Evolutionary conservation across 1,284 basidiomycete genomes (phyloP).

Genomic region (Sporisorium graminicola): DNA sequence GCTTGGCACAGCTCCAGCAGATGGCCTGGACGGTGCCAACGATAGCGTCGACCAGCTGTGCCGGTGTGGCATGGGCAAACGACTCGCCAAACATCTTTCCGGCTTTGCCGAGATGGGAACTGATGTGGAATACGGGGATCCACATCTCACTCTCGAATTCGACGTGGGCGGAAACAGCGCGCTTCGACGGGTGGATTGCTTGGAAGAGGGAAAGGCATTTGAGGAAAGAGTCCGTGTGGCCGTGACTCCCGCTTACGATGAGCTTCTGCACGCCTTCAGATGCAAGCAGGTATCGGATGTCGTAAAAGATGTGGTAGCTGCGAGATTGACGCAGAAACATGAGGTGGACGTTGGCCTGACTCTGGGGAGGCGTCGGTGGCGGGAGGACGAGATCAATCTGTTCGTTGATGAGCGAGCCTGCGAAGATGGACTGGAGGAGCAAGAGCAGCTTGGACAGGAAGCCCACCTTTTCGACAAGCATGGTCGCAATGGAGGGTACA

Average conservation of each 20-base stretch:
- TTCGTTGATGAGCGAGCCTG: slow-evolving; percentile 40
- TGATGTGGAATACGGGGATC: slow-evolving; percentile 66
- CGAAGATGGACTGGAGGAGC: slow-evolving; percentile 64
- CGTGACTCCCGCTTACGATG: slow-evolving; percentile 42
- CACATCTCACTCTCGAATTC: slow-evolving; percentile 69
- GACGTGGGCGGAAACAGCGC: slow-evolving; percentile 63
- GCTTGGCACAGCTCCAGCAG: slow-evolving; percentile 48
- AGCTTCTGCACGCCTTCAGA: slow-evolving; percentile 63
- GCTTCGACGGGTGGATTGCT: slow-evolving; percentile 60
- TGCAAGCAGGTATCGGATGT: slow-evolving; percentile 64
- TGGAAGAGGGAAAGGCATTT: slow-evolving; percentile 64
- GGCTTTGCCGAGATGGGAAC: slow-evolving; percentile 63
- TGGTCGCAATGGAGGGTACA: slow-evolving; percentile 65
- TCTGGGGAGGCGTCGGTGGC: slow-evolving; percentile 42
- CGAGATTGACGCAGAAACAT: slow-evolving; percentile 56
- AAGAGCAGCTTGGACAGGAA: slow-evolving; percentile 58
- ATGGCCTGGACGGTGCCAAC: slow-evolving; percentile 80
- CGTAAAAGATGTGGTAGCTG: slow-evolving; percentile 67
- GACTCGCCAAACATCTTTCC: slow-evolving; percentile 66
- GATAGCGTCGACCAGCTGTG: slow-evolving; percentile 79
- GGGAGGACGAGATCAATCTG: slow-evolving; percentile 52
- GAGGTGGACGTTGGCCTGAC: slow-evolving; percentile 55
- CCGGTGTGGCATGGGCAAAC: slow-evolving; percentile 72
- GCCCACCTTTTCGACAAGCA: slow-evolving; percentile 56
- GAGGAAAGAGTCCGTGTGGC: slow-evolving; percentile 55